These are phyloP conservation scores for Talaromyces liani DNA, from an alignment of 495 filamentous ascomycete genomes.

Conservation along the genomic window DNA sequence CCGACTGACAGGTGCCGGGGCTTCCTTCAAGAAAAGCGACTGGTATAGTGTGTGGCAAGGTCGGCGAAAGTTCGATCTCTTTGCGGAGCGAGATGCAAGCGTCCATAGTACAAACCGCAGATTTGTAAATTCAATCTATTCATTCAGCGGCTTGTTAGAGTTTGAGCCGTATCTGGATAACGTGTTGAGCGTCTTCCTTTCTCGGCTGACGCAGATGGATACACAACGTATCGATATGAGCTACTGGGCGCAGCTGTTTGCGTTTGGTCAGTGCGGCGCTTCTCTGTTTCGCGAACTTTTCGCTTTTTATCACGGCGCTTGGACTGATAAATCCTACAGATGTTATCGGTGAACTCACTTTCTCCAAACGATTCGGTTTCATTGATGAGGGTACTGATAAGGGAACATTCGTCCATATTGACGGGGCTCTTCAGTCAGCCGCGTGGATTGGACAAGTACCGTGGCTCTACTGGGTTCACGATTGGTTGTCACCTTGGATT, in stretches of 20 bases:
- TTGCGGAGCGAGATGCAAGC: conserved; percentile 32
- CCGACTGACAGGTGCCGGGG: conserved; percentile 15
- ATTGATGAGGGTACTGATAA: conserved; percentile 43
- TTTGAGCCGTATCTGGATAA: conserved; percentile 30
- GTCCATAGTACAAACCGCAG: conserved; percentile 24
- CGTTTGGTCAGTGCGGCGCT: conserved; percentile 11
- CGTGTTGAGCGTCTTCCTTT: conserved; percentile 22
- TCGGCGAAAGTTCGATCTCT: conserved; percentile 33
- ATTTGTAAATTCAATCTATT: conserved; percentile 29
- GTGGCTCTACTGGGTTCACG: conserved; percentile 28
- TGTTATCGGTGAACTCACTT: conserved; percentile 51
- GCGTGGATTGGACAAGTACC: conserved; percentile 30
- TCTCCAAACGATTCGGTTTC: conserved; percentile 51
- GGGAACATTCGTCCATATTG: conserved; percentile 33
- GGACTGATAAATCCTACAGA: conserved; percentile 21
- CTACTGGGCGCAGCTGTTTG: conserved; percentile 13
- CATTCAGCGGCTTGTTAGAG: conserved; percentile 33
- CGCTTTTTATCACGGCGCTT: neutral
- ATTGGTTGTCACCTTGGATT: conserved; percentile 30
- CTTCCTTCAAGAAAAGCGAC: neutral
- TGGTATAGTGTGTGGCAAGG: conserved; percentile 28
- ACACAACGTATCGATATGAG: conserved; percentile 13
- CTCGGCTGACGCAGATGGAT: conserved; percentile 15
- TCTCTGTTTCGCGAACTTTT: neutral
- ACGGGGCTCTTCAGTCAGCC: conserved; percentile 26